Base-by-base conservation (phyloP, 129 eudicot genomes). In the Tagetes erecta region DNA sequence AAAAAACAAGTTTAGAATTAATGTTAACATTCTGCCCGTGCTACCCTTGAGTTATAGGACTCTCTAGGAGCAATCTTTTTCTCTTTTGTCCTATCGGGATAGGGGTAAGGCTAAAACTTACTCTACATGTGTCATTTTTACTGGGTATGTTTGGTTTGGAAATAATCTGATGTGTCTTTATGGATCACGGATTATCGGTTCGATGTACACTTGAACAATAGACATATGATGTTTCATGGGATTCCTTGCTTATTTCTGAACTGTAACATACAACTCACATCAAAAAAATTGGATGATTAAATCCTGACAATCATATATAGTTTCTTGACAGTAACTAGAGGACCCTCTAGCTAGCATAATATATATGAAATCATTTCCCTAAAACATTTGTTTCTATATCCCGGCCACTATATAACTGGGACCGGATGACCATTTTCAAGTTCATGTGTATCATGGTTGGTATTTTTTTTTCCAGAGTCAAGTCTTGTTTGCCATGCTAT, bases 181-280 rank as follows among this genome's bases (percentile, higher is more conserved):
- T 38, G 45, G 45, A 44, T 62, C 31, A 9, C 5, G 45, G 45
- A 36, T 76, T 46, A 35, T 33, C 27, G 7, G 51, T 44, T 44
- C 3, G 49, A 10, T 45, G 70, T 68, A 67, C 39, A 57, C 76
- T 57, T 68, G 11, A 68, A 45, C 41, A 46, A 44, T 57, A 39
- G 52, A 58, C 76, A 20, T 69, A 70, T 77, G 76, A 70, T 77
- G 81, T 70, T 49, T 59, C 45, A 47, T 47, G 66, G 65, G 57
- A 69, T 62, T 6, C 38, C 65, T 38, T 60, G 76, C 45, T 78
- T 64, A 40, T 71, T 34, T 52, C 68, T 64, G 60, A 65, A 62
- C 1, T 70, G 6, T 34, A 47, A 69, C 3, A 12, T 35, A 62
- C 11, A 64, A 64, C 62, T 71, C 47, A 67, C 68, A 56, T 76